Conservation (phyloP, 2,329 filamentous ascomycete species). For the Talaromyces funiculosus region DNA sequence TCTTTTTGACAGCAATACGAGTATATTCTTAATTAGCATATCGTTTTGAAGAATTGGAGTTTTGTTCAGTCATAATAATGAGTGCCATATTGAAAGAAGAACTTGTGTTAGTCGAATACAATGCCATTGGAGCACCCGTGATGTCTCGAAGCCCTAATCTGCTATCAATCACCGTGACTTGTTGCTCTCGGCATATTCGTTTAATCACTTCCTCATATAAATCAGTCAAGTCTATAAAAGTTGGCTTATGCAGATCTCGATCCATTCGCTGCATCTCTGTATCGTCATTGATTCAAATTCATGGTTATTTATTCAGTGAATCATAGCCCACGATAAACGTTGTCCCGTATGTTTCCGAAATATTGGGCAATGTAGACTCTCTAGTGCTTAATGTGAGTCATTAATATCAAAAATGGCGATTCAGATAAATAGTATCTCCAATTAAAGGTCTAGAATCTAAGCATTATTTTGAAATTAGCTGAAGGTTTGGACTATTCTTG, state of each 20-base stretch:
- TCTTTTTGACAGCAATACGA: neutral
- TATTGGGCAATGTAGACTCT: neutral
- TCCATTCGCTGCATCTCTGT: neutral
- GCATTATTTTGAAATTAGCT: neutral
- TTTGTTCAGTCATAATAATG: neutral
- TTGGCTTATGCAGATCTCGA: neutral
- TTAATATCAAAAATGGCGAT: neutral
- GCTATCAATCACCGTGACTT: neutral
- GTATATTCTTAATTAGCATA: neutral
- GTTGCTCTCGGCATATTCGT: neutral
- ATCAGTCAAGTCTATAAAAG: neutral
- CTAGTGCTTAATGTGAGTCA: neutral
- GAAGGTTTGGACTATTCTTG: neutral
- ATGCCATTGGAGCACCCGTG: neutral
- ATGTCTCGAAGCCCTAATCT: neutral
- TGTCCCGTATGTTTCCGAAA: slow-evolving; percentile 1
- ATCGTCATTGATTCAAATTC: neutral
- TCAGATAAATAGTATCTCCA: neutral
- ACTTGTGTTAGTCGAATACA: neutral
- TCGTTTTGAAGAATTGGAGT: neutral
- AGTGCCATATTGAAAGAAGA: neutral
- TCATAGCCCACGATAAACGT: neutral
- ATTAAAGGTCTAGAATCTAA: neutral
- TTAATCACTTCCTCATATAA: neutral
- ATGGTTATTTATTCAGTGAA: neutral